phyloP scores from a whole-genome alignment of 768 basidiomycete genomes.

The Paxillus involutus region DNA sequence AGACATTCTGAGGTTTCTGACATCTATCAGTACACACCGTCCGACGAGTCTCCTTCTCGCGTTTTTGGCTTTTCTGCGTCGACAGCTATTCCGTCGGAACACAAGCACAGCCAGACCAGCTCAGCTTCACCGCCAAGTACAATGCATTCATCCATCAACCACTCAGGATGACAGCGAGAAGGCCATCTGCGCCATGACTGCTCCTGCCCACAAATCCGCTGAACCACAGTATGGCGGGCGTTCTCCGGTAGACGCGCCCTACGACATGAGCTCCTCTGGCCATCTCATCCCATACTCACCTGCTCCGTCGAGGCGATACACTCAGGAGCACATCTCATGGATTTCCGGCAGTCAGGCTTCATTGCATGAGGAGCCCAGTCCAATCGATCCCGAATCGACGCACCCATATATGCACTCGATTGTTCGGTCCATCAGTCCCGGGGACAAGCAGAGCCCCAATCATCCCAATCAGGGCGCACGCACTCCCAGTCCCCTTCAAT shows the following conservation, averaged over 20 bases:
- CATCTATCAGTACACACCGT: background rate
- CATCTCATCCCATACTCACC: conserved; percentile 17
- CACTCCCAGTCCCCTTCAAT: background rate
- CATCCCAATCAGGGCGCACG: background rate
- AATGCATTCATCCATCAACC: background rate
- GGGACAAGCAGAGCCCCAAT: background rate
- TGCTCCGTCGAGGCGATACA: conserved; percentile 8
- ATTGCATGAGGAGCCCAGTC: conserved; percentile 16
- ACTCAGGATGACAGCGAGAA: background rate
- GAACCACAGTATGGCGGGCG: background rate
- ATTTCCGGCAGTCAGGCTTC: conserved; percentile 11
- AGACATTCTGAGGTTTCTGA: conserved; percentile 3
- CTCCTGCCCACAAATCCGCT: conserved; percentile 5
- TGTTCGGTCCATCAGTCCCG: background rate
- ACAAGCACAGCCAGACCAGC: background rate
- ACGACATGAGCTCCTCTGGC: conserved; percentile 16
- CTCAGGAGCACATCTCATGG: conserved; percentile 6
- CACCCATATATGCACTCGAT: background rate
- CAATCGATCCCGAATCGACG: background rate
- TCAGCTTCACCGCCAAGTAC: background rate
- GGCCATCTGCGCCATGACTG: conserved; percentile 14
- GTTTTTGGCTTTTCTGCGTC: conserved; percentile 4
- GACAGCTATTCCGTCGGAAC: background rate
- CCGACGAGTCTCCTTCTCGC: background rate
- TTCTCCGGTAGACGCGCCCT: conserved; percentile 15